Conservation (phyloP, 805 yeast species). For the Teunomyces tritomae region DNA sequence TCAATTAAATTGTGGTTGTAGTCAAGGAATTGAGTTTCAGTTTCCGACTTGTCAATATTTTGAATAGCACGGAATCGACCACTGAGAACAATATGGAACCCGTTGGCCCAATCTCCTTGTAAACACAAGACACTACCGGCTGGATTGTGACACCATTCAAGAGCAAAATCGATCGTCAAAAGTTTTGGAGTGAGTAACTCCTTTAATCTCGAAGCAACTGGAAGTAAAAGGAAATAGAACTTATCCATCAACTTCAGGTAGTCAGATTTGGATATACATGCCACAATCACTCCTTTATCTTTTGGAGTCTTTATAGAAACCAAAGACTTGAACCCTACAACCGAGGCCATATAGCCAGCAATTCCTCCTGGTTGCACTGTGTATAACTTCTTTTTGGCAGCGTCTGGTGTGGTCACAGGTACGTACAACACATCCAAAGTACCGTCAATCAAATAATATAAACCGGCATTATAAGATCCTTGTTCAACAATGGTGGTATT, state of each 20-base stretch:
- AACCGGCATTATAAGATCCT: conserved; percentile 66
- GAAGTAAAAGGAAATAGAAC: conserved; percentile 70
- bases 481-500: conserved; percentile 62
- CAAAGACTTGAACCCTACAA: conserved; percentile 77
- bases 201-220: conserved; percentile 72
- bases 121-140: conserved; percentile 79
- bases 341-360: conserved; percentile 82
- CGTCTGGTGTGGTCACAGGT: conserved; percentile 27
- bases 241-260: conserved; percentile 69
- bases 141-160: conserved; percentile 92
- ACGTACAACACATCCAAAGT: conserved; percentile 51
- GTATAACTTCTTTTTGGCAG: conserved; percentile 40
- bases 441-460: conserved; percentile 81
- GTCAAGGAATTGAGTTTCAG: conserved; percentile 8
- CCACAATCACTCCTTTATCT: conserved; percentile 58
- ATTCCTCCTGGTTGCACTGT: conserved; percentile 73
- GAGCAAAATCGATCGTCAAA: conserved; percentile 78
- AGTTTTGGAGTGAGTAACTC: conserved; percentile 65
- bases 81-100: conserved; percentile 83
- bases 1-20: conserved; percentile 18
- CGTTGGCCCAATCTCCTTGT: conserved; percentile 86
- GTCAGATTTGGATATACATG: conserved; percentile 61
- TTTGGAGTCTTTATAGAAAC: conserved; percentile 64
- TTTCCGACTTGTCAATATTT: conserved; percentile 1
- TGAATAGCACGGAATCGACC: conserved; percentile 76